Conservation (phyloP, 441 rosid species). For the Mallotus repandus region DNA sequence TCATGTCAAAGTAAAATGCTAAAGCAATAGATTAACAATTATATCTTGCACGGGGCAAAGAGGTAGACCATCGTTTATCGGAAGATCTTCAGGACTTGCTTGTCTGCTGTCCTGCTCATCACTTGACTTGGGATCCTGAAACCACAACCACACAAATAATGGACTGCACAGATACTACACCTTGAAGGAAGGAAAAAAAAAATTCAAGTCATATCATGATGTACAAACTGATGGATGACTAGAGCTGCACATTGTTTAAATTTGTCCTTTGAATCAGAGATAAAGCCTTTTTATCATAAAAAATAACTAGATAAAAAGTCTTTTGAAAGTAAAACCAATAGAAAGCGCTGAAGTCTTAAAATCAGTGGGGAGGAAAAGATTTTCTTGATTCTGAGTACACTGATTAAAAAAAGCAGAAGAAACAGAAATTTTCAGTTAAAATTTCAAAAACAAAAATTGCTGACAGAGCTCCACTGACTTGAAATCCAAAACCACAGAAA, state of each 20-base stretch:
- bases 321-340: too few relatives aligned
- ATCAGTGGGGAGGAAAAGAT: neutral
- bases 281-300: neutral
- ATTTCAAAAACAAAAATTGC: neutral
- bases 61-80: constrained; percentile 29
- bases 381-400: neutral
- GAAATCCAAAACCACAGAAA: neutral
- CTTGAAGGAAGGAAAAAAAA: constrained; percentile 4
- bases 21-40: neutral
- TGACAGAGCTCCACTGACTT: constrained; percentile 10
- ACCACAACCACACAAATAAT: constrained; percentile 20
- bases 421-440: neutral
- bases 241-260: neutral
- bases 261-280: neutral
- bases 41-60: constrained; percentile 17
- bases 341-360: neutral
- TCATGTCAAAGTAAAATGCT: constrained; percentile 8
- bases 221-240: neutral
- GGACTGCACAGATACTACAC: constrained; percentile 7
- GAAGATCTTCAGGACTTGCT: constrained; percentile 25
- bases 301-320: neutral
- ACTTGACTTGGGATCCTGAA: constrained; percentile 26
- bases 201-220: constrained; percentile 3
- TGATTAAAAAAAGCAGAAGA: neutral
- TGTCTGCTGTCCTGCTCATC: constrained; percentile 25